Evolutionary conservation across 495 filamentous ascomycete genomes (phyloP), one percentile per base, ranked within the genome.

Genomic region (Aspergillus steynii): DNA sequence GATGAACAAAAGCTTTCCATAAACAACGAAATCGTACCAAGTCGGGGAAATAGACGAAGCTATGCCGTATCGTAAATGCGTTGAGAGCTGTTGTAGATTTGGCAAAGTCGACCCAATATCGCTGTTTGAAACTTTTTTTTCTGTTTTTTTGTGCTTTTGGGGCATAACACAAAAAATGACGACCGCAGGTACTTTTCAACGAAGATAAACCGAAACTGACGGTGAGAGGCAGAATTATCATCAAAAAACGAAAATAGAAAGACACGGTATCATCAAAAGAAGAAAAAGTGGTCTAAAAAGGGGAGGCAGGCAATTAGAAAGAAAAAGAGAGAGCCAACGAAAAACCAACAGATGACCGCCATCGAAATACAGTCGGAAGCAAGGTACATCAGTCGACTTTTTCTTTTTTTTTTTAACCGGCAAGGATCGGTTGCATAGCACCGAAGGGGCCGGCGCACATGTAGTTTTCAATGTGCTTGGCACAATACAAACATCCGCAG

Each of bases 401-500:
- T 61, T 49, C 8, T 28, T 42, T 42, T 34, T 5, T 34, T 34
- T 28, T 66, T 66, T 65, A 76, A 59, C 64, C 68, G 61, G 81
- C 72, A 58, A 80, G 56, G 62, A 82, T 73, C 32, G 90, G 78
- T 72, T 90, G 89, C 65, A 82, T 70, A 25, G 86, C 73, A 64
- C 86, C 73, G 60, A 78, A 91, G 50, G 78, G 77, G 53, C 81
- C 81, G 52, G 80, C 76, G 68, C 83, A 83, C 67, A 92, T 85
- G 68, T 92, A 91, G 20, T 83, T 74, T 42, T 85, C 83, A 31
- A 86, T 71, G 59, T 87, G 83, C 61, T 84, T 87, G 9, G 78
- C 74, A 72, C 90, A 94, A 56, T 85, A 83, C 52, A 77, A 70
- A 71, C 91, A 95, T 60, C 78, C 81, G 70, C 90, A 95, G 25